Evolutionary conservation across 2,329 filamentous ascomycete species (phyloP).

Genomic region (Fusarium pseudoanthophilum): DNA sequence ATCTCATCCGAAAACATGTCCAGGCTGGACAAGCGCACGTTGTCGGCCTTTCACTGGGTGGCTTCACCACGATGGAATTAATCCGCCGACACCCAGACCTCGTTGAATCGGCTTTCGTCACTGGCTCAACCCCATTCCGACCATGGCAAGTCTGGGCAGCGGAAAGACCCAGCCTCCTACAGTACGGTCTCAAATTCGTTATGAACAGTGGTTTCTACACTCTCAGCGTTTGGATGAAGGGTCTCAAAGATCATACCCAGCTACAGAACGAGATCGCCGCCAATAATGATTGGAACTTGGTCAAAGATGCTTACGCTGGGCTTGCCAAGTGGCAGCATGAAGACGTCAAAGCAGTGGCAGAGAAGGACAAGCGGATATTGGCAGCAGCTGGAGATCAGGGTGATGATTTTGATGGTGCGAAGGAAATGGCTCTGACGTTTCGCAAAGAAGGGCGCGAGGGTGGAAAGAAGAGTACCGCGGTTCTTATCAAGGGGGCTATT

Average conservation of each 20-base stretch:
- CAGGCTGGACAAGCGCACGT: constrained; percentile 52
- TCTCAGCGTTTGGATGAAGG: constrained; percentile 41
- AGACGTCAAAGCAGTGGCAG: constrained; percentile 39
- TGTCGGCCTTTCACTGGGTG: constrained; percentile 55
- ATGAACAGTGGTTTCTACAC: constrained; percentile 43
- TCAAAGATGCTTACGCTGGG: constrained; percentile 39
- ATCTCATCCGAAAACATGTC: constrained; percentile 50
- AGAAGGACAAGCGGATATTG: constrained; percentile 39
- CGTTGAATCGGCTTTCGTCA: constrained; percentile 41
- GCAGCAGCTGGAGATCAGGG: constrained; percentile 47
- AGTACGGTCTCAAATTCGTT: constrained; percentile 41
- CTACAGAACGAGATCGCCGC: constrained; percentile 48
- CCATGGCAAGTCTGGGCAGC: constrained; percentile 43
- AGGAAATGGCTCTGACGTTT: constrained; percentile 26
- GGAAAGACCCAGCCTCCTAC: constrained; percentile 43
- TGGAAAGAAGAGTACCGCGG: neutral
- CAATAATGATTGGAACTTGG: constrained; percentile 47
- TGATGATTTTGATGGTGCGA: constrained; percentile 46
- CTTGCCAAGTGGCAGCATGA: constrained; percentile 38
- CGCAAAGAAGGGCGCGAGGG: neutral
- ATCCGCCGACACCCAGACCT: constrained; percentile 2
- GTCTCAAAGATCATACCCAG: constrained; percentile 44
- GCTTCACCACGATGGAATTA: constrained; percentile 31
- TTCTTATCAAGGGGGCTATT: neutral
- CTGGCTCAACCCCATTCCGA: constrained; percentile 49